Evolutionary conservation across 2,329 filamentous ascomycete species (phyloP).

Genomic region (Claviceps arundinis): DNA sequence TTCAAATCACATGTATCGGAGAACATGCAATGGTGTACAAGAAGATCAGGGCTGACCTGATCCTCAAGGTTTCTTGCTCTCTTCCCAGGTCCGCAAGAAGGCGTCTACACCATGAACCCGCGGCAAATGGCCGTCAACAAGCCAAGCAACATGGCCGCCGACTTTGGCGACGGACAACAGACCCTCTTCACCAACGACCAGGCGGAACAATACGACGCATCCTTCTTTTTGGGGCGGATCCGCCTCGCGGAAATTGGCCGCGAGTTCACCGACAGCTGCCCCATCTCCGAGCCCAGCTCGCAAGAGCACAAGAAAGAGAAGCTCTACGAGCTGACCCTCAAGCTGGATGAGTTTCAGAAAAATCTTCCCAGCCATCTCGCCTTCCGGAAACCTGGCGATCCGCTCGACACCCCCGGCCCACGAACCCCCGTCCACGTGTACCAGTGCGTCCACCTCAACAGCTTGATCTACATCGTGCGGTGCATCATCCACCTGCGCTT

Average conservation of each 20-base stretch:
- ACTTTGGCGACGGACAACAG: background rate
- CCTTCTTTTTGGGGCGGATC: constrained; percentile 1
- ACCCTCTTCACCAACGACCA: background rate
- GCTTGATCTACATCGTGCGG: constrained; percentile 1
- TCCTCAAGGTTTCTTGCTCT: constrained; percentile 1
- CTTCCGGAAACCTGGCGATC: background rate
- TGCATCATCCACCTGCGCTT: constrained; percentile 3
- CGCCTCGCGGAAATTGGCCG: constrained; percentile 3
- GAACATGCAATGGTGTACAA: background rate
- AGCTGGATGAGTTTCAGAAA: constrained; percentile 1
- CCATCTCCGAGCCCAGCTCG: background rate
- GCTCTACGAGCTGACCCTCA: background rate
- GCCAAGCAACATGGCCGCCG: background rate
- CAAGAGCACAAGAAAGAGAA: background rate
- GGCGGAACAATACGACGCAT: background rate
- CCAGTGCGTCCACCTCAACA: constrained; percentile 4
- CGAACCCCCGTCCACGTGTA: background rate
- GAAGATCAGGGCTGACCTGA: background rate
- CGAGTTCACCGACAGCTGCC: constrained; percentile 1
- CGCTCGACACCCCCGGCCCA: background rate
- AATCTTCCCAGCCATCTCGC: constrained; percentile 2
- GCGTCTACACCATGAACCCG: constrained; percentile 4
- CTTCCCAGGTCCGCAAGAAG: constrained; percentile 3
- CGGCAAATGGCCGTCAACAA: constrained; percentile 5
- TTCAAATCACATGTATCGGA: background rate